phyloP scores from a whole-genome alignment of 148 eudicot species.

The Dianthus caryophyllus region DNA sequence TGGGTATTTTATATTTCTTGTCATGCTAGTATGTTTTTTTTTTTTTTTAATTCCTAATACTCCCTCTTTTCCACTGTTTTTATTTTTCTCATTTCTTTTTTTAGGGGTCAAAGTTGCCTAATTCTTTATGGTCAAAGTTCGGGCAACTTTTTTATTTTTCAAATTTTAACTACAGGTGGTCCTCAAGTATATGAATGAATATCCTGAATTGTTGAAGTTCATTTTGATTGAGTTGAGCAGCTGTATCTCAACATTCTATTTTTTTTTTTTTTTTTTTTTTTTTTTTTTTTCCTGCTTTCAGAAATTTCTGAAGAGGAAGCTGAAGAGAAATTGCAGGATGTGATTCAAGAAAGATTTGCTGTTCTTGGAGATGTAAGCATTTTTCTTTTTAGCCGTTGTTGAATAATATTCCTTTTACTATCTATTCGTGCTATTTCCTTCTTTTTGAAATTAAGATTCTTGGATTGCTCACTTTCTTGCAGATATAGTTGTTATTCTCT shows the following conservation, averaged over 20 bases:
- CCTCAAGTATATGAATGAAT: neutral
- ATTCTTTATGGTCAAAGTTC: no score
- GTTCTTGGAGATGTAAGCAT: conserved; percentile 82
- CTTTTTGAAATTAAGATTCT: neutral
- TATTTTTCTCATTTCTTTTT: neutral
- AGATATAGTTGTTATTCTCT: neutral
- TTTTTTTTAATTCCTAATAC: neutral
- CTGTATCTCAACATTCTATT: neutral
- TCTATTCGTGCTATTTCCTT: neutral
- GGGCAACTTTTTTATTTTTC: no score
- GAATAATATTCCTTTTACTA: neutral
- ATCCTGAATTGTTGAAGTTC: neutral
- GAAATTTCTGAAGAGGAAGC: conserved; percentile 98
- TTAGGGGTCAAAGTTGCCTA: no score
- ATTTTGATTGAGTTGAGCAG: conserved; percentile 1
- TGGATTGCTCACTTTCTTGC: neutral
- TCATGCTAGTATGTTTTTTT: neutral
- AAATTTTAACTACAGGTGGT: no score
- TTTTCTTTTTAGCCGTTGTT: neutral
- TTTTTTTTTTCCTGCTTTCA: conserved; percentile 40
- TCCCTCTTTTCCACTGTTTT: neutral
- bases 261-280: no score
- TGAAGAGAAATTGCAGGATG: conserved; percentile 84
- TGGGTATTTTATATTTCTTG: neutral
- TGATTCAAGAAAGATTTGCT: conserved; percentile 90